A percentile compares a stretch with the other conserved stretches of the same genome.
Evolutionary conservation across 352 stramenopile species (phyloP).

Genomic region (Globisporangium paroecandrum): DNA sequence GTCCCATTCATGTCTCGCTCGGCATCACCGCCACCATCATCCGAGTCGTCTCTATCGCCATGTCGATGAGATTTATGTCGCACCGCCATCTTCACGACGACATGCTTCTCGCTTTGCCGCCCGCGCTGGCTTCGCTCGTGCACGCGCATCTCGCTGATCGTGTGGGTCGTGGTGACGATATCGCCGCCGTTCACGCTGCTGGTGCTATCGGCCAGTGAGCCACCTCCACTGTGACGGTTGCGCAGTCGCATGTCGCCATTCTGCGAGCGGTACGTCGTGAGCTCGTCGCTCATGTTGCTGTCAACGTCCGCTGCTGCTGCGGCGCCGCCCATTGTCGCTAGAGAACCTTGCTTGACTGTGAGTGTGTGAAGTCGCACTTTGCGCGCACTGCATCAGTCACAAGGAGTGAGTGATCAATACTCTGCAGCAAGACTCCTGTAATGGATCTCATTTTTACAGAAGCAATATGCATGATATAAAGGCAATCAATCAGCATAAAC

Average conservation of each 20-base stretch:
- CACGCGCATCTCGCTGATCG: conserved; percentile 16
- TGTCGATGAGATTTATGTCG: not conserved
- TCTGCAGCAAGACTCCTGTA: not conserved
- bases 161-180: conserved; percentile 13
- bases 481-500: not conserved
- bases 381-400: not conserved
- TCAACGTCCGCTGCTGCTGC: not conserved
- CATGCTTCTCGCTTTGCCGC: conserved; percentile 11
- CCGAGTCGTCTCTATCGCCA: not conserved
- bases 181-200: conserved; percentile 5
- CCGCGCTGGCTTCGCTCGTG: conserved; percentile 6
- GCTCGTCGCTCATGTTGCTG: not conserved
- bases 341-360: not conserved
- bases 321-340: not conserved
- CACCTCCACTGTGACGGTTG: not conserved
- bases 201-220: not conserved
- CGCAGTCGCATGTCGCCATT: not conserved
- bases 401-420: not conserved
- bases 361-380: not conserved
- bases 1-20: conserved; percentile 3
- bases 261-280: not conserved
- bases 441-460: not conserved
- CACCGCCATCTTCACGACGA: conserved; percentile 16
- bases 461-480: not conserved
- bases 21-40: not conserved